These are phyloP conservation scores for Penicillium sp. DNA, from an alignment of 2,329 filamentous ascomycete genomes.

Conservation along the genomic window DNA sequence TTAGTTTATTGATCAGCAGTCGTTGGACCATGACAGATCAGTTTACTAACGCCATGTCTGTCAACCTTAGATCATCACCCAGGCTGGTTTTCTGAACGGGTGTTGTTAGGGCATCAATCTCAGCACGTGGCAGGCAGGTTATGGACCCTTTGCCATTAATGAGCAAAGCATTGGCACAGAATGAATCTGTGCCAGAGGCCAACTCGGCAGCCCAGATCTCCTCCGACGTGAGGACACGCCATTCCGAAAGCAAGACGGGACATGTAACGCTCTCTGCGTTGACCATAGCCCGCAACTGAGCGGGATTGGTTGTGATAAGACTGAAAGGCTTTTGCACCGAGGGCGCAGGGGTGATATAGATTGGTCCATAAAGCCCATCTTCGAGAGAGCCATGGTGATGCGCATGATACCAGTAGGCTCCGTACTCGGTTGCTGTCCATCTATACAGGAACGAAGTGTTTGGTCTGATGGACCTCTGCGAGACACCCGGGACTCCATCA, in stretches of 20 bases:
- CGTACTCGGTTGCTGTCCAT: slow-evolving; percentile 58
- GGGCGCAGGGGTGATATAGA: slow-evolving; percentile 47
- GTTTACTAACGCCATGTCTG: slow-evolving; percentile 29
- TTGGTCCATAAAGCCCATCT: slow-evolving; percentile 60
- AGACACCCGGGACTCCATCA: slow-evolving; percentile 60
- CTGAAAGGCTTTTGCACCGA: slow-evolving; percentile 29
- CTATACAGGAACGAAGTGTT: slow-evolving; percentile 53
- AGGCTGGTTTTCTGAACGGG: slow-evolving; percentile 11
- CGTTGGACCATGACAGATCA: no score
- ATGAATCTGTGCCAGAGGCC: slow-evolving; percentile 41
- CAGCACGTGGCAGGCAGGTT: slow-evolving; percentile 23
- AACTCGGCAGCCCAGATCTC: slow-evolving; percentile 39
- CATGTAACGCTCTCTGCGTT: slow-evolving; percentile 50
- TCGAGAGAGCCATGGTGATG: slow-evolving; percentile 58
- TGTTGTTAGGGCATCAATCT: slow-evolving; percentile 37
- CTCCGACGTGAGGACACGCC: slow-evolving; percentile 55
- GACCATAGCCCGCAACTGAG: slow-evolving; percentile 45
- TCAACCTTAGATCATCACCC: slow-evolving; percentile 24
- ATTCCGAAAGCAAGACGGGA: slow-evolving; percentile 58
- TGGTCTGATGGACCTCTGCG: slow-evolving; percentile 54
- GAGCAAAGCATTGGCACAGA: slow-evolving; percentile 61
- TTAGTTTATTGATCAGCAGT: background rate
- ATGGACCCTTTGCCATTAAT: slow-evolving; percentile 58
- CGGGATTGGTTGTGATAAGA: slow-evolving; percentile 33
- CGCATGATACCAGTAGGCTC: slow-evolving; percentile 63